A percentile compares a stretch with the other conserved stretches of the same genome.
These are phyloP conservation scores for Daldinia vernicosa DNA, from an alignment of 495 filamentous ascomycete genomes.

Conservation along the genomic window DNA sequence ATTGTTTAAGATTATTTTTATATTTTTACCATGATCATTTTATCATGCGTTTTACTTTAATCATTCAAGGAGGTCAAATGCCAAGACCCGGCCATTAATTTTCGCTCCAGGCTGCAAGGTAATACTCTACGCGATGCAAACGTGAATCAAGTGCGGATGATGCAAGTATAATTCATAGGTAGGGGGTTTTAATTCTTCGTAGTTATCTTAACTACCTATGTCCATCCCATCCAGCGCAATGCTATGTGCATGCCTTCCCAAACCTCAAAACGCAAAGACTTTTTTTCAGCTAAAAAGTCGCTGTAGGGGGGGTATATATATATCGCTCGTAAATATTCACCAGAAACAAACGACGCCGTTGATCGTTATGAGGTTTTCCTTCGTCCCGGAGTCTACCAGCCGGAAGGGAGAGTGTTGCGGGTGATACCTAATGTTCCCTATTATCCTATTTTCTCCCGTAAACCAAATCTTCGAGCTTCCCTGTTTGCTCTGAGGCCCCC, in stretches of 20 bases:
- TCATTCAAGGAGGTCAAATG: no score
- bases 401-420: constrained; percentile 19
- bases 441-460: constrained; percentile 8
- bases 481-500: constrained; percentile 44
- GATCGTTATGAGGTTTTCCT: constrained; percentile 4
- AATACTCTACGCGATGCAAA: not conserved
- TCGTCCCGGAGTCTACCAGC: constrained; percentile 42
- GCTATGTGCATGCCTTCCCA: not conserved
- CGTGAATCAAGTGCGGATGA: not conserved
- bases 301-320: constrained; percentile 30
- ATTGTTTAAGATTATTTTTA: no score
- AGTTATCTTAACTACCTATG: not conserved
- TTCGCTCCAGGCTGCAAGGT: no score
- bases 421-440: constrained; percentile 3
- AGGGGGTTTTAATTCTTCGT: not conserved
- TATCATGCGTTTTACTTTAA: no score
- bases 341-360: constrained; percentile 44
- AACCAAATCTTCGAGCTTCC: constrained; percentile 34
- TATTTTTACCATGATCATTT: no score
- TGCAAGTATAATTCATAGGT: not conserved
- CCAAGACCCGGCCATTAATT: no score
- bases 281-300: constrained; percentile 21
- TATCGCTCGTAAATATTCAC: constrained; percentile 36
- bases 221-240: not conserved
- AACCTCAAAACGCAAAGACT: constrained; percentile 10